These are phyloP conservation scores for Nemania sp. DNA, from an alignment of 2,329 filamentous ascomycete species.

Conservation along the genomic window DNA sequence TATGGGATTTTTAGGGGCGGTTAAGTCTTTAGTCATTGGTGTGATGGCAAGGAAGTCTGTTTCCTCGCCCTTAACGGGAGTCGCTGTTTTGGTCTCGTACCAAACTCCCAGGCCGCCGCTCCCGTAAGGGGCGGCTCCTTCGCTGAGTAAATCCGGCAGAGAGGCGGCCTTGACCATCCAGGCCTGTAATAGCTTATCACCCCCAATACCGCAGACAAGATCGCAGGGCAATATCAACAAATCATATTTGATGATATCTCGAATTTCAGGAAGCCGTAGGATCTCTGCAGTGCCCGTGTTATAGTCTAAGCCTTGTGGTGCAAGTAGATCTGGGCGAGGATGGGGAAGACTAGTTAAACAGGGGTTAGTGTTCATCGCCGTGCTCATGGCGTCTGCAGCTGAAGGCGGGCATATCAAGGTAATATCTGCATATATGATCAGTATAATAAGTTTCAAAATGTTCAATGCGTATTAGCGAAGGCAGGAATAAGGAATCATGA, in stretches of 20 bases:
- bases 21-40: constrained; percentile 61
- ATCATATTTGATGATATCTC: constrained; percentile 76
- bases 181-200: constrained; percentile 79
- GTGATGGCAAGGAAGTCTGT: constrained; percentile 88
- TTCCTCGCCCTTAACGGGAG: constrained; percentile 83
- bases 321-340: constrained; percentile 74
- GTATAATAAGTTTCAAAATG: not conserved
- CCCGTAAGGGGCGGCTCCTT: constrained; percentile 46
- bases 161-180: constrained; percentile 88
- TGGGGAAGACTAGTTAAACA: constrained; percentile 73
- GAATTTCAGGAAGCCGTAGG: constrained; percentile 80
- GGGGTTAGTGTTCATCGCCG: constrained; percentile 76
- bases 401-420: constrained; percentile 66
- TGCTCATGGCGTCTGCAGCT: constrained; percentile 67
- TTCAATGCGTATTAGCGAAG: not conserved
- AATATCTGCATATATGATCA: constrained; percentile 52
- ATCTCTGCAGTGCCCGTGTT: constrained; percentile 90
- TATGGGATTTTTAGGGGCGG: constrained; percentile 65
- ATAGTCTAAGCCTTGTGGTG: constrained; percentile 74
- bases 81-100: constrained; percentile 81
- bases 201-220: constrained; percentile 85
- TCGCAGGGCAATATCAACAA: constrained; percentile 94
- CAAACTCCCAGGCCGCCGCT: constrained; percentile 86
- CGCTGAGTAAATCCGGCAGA: constrained; percentile 62
- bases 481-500: not conserved